Percentiles rank a stretch among this genome's conserved stretches.
Conservation (phyloP, 441 rosid species). For the Eruca vesicaria region DNA sequence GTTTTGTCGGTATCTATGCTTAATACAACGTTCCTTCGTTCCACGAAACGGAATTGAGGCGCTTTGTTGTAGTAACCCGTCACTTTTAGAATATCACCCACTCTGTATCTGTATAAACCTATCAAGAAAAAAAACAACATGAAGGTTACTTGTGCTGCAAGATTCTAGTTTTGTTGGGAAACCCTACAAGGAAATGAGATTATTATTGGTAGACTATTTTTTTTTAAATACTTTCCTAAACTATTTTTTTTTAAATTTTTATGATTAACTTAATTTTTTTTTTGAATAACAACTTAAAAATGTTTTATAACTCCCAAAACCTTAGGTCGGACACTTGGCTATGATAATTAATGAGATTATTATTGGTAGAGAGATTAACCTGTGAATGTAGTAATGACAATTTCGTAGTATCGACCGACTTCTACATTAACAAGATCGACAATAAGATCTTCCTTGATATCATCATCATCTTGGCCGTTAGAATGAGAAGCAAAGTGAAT, state of each 20-base stretch:
- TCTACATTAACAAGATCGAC: slow-evolving; percentile 75
- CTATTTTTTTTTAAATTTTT: too few relatives aligned
- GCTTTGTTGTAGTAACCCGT: slow-evolving; percentile 76
- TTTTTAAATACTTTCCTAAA: too few relatives aligned
- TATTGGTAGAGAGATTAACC: slow-evolving; percentile 38
- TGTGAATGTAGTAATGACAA: slow-evolving; percentile 83
- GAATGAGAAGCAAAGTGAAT: slow-evolving; percentile 33
- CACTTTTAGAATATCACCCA: slow-evolving; percentile 82
- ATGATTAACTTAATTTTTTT: too few relatives aligned
- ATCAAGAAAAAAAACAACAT: not conserved
- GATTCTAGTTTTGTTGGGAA: not conserved
- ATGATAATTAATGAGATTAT: not conserved
- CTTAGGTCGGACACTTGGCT: too few relatives aligned
- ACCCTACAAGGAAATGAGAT: not conserved
- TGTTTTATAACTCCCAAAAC: too few relatives aligned
- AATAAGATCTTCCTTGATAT: slow-evolving; percentile 31
- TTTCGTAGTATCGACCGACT: slow-evolving; percentile 69
- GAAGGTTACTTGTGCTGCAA: slow-evolving; percentile 17
- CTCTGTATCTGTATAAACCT: slow-evolving; percentile 84
- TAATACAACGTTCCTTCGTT: slow-evolving; percentile 68
- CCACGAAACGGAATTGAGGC: slow-evolving; percentile 79
- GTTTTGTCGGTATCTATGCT: slow-evolving; percentile 90
- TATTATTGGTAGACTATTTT: too few relatives aligned
- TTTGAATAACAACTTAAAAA: too few relatives aligned
- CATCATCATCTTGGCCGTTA: slow-evolving; percentile 37